A percentile compares a stretch with the other conserved stretches of the same genome.
phyloP scores from a whole-genome alignment of 495 filamentous ascomycete species.

The Chaetomium tenue region DNA sequence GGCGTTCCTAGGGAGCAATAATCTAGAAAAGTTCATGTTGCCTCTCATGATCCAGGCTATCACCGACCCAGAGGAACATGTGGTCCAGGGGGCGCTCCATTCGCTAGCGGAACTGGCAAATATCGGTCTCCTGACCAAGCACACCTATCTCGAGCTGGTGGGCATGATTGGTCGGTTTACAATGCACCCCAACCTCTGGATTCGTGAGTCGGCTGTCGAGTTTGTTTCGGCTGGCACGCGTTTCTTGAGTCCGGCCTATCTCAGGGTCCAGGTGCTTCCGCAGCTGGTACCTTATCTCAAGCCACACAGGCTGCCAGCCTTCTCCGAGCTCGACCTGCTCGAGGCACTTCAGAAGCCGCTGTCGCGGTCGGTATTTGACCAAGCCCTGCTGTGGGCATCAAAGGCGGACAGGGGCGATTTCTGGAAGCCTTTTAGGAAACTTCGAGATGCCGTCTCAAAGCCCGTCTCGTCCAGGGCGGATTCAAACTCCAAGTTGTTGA shows the following conservation, averaged over 20 bases:
- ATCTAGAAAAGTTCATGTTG: constrained; percentile 91
- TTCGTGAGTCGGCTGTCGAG: constrained; percentile 80
- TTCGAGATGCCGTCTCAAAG: constrained; percentile 64
- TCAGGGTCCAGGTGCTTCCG: constrained; percentile 76
- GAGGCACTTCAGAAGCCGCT: constrained; percentile 82
- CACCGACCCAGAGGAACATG: constrained; percentile 91
- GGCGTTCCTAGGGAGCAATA: constrained; percentile 80
- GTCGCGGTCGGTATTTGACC: constrained; percentile 75
- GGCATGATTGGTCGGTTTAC: constrained; percentile 78
- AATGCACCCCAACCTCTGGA: constrained; percentile 93
- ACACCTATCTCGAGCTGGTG: constrained; percentile 82
- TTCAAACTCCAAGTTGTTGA: constrained; percentile 36
- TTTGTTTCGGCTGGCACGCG: constrained; percentile 75
- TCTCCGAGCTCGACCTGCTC: constrained; percentile 71
- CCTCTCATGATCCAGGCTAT: constrained; percentile 97
- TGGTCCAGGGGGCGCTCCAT: constrained; percentile 85
- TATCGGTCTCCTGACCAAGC: constrained; percentile 80
- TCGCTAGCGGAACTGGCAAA: constrained; percentile 88
- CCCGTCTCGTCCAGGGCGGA: constrained; percentile 41
- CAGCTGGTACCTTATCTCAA: constrained; percentile 82
- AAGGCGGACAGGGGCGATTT: constrained; percentile 78
- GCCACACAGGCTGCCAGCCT: constrained; percentile 54
- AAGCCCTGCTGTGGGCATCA: constrained; percentile 80
- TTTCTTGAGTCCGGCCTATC: constrained; percentile 78
- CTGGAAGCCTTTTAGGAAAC: constrained; percentile 71